Evolutionary conservation across 2,329 filamentous ascomycete species (phyloP).

Genomic region (Hymenoscyphus salicellus): DNA sequence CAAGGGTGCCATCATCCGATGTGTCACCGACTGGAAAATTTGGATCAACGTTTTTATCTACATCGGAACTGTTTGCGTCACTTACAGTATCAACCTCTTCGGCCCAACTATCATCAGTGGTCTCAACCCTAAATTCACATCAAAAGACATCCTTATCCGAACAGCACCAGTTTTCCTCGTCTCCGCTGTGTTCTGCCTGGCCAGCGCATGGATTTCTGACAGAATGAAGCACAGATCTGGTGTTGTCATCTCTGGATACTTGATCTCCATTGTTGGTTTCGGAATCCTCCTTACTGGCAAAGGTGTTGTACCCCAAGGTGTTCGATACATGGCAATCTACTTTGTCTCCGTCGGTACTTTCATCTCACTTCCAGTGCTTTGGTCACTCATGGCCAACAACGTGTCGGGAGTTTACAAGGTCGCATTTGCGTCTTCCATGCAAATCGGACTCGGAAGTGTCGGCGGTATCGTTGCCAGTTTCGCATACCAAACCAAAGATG

Average conservation of each 20-base stretch:
- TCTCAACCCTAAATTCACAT: conserved; percentile 9
- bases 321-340: conserved; percentile 9
- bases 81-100: conserved; percentile 7
- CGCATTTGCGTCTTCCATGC: conserved; percentile 6
- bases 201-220: conserved; percentile 6
- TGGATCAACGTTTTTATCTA: conserved; percentile 9
- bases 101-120: conserved; percentile 4
- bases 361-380: conserved; percentile 7
- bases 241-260: conserved; percentile 6
- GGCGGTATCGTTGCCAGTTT: conserved; percentile 6
- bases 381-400: conserved; percentile 9
- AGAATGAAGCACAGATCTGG: conserved; percentile 3
- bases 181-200: conserved; percentile 3
- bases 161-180: conserved; percentile 5
- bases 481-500: conserved; percentile 3
- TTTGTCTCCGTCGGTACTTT: conserved; percentile 7
- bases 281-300: conserved; percentile 1
- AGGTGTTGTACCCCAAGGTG: not conserved
- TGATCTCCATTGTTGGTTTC: conserved; percentile 4
- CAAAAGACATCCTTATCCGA: not conserved
- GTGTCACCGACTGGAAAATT: conserved; percentile 6
- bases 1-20: not conserved
- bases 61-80: conserved; percentile 2
- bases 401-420: conserved; percentile 6
- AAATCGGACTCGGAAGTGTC: conserved; percentile 7